Conservation (phyloP, 1,139 yeast genomes). For the Zhuliangozyma blackwelliae region DNA sequence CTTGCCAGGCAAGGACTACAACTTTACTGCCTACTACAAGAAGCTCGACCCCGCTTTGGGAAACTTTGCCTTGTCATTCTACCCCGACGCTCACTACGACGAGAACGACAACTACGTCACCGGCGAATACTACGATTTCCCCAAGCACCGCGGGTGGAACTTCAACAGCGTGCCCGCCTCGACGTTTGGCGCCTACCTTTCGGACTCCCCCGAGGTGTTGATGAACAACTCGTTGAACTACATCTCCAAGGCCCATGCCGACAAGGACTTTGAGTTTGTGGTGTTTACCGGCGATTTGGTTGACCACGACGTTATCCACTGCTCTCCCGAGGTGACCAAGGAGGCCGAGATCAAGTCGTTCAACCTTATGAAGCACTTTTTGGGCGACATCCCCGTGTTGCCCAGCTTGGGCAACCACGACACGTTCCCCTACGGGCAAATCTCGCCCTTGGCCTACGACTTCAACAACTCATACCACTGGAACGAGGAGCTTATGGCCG, state of each 20-base stretch:
- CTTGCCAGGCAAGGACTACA: conserved; percentile 23
- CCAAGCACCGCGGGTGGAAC: conserved; percentile 34
- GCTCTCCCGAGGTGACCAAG: conserved; percentile 46
- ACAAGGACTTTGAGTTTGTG: conserved; percentile 49
- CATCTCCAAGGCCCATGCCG: conserved; percentile 30
- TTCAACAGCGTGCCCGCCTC: conserved; percentile 51
- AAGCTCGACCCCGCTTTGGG: conserved; percentile 18
- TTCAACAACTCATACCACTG: conserved; percentile 49
- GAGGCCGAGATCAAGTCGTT: conserved; percentile 51
- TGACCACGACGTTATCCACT: conserved; percentile 51
- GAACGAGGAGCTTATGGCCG: conserved; percentile 59
- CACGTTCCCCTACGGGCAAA: conserved; percentile 67
- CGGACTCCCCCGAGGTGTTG: conserved; percentile 62
- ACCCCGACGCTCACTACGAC: conserved; percentile 24
- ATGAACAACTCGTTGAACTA: conserved; percentile 52
- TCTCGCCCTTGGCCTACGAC: conserved; percentile 45
- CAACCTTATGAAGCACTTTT: conserved; percentile 50
- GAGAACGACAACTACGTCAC: conserved; percentile 28
- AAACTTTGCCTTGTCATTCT: conserved; percentile 20
- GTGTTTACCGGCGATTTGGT: conserved; percentile 70
- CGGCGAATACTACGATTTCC: conserved; percentile 39
- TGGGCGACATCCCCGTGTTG: conserved; percentile 55
- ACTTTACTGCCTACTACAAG: conserved; percentile 26
- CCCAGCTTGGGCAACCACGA: conserved; percentile 72
- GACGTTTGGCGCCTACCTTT: conserved; percentile 54